Evolutionary conservation across 306 rosid species (phyloP), one percentile per base, ranked within the genome.

Genomic region (Oemleria cerasiformis): DNA sequence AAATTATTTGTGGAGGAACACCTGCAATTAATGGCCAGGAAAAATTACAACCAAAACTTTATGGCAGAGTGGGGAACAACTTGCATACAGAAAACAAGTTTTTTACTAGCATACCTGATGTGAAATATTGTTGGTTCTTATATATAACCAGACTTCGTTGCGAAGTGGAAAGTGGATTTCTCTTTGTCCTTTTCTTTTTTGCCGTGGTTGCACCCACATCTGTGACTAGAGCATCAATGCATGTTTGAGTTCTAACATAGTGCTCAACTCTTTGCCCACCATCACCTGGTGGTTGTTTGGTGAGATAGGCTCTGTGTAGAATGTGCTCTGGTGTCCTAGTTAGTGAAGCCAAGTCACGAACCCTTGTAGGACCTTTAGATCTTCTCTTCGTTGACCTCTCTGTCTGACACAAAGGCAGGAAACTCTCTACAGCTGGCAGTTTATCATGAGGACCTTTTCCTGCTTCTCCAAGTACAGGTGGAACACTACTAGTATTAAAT

Each of bases 171-270:
- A 75, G 70, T 44, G 88, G 77, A 57, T 25, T 80, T 76, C 63
- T 90, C 84, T 62, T 86, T 55, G 67, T 75, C 73, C 82, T 80
- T 81, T 82, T 86, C 80, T 82, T 90, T 81, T 65, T 88, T 74
- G 87, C 68, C 8, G 70, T 71, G 67, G 83, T 54, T 71, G 87
- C 70, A 19, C n/a, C 40, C 73, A 60, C 74, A 4, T 73, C 77
- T 66, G 80, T 86, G 57, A 56, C 73, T 68, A 88, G 80, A 67
- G 78, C 77, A 59, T 78, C 83, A 57, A 47, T 72, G 82, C 85
- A 83, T 63, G 80, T 71, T n/a, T 72, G 73, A 53, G 81, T 75
- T 63, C 67, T 72, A 47, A 68, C 70, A 25, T 63, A 63, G 67
- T 73, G 81, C 65, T 51, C 42, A 65, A 62, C 71, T 70, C 70